These are phyloP conservation scores for Acanthamoeba sp. DNA, from an alignment of 208 protist species.

Conservation along the genomic window DNA sequence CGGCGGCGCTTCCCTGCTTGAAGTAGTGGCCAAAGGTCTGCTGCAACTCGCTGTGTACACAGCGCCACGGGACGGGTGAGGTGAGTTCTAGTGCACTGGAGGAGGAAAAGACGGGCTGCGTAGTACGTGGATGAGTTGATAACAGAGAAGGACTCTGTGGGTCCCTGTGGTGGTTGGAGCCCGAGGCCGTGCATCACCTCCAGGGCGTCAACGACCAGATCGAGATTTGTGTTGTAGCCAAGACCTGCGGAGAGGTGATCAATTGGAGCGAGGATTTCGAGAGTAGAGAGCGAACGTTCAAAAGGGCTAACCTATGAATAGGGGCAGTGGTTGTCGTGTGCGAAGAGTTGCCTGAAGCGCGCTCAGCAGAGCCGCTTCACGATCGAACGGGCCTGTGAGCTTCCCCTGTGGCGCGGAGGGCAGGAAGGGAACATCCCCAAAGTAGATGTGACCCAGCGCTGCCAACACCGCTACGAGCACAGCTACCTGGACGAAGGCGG, in stretches of 20 bases:
- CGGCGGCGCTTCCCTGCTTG: conserved; percentile 46
- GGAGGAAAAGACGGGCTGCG: no score
- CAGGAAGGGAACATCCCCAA: no score
- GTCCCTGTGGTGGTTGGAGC: background rate
- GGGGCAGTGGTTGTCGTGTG: background rate
- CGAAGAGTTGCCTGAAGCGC: background rate
- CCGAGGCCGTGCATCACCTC: background rate
- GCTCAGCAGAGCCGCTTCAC: background rate
- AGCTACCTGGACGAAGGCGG: no score
- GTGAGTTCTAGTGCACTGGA: no score
- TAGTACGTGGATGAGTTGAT: conserved; percentile 7
- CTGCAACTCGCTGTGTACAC: background rate
- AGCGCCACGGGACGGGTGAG: no score
- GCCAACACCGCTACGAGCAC: no score
- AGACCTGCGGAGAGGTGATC: background rate
- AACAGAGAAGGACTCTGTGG: background rate
- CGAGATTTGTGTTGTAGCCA: conserved; percentile 72
- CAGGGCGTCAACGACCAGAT: conserved; percentile 53
- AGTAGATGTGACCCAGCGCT: no score
- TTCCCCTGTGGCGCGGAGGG: no score
- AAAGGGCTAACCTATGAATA: background rate
- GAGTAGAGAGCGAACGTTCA: background rate
- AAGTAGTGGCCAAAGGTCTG: conserved; percentile 71
- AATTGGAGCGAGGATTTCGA: background rate
- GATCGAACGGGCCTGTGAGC: background rate